Conservation (phyloP, 2,329 filamentous ascomycete species). For the Teratosphaeria destructans region DNA sequence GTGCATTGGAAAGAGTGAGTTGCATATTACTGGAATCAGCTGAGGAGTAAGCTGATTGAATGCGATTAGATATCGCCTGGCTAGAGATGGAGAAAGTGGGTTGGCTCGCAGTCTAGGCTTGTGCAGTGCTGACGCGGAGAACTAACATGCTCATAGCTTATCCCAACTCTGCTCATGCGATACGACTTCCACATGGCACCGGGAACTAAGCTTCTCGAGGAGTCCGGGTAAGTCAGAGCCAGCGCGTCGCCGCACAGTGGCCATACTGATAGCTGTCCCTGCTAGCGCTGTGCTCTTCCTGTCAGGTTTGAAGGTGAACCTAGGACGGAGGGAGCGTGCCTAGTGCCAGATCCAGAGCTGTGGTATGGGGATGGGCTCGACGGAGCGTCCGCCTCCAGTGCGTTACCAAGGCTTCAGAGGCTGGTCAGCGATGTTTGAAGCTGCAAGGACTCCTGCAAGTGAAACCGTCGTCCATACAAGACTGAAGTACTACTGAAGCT, state of each 20-base stretch:
- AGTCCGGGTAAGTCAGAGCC: neutral
- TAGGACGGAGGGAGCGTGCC: neutral
- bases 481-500: conserved; percentile 34
- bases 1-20: neutral
- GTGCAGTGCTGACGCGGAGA: neutral
- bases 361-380: neutral
- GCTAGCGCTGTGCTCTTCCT: neutral
- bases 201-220: neutral
- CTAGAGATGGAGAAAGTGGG: neutral
- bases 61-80: neutral
- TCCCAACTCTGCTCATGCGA: neutral
- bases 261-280: neutral
- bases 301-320: neutral
- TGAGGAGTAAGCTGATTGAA: neutral
- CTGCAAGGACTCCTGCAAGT: too few species aligned
- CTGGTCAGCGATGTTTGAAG: too few species aligned
- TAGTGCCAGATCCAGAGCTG: neutral
- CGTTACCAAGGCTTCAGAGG: too few species aligned
- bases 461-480: too few species aligned
- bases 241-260: neutral
- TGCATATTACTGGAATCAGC: neutral
- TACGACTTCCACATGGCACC: neutral
- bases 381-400: too few species aligned
- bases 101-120: neutral
- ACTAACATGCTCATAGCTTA: neutral